Base-by-base conservation (phyloP, 2,329 filamentous ascomycete species). In the Diplodia scrobiculata region DNA sequence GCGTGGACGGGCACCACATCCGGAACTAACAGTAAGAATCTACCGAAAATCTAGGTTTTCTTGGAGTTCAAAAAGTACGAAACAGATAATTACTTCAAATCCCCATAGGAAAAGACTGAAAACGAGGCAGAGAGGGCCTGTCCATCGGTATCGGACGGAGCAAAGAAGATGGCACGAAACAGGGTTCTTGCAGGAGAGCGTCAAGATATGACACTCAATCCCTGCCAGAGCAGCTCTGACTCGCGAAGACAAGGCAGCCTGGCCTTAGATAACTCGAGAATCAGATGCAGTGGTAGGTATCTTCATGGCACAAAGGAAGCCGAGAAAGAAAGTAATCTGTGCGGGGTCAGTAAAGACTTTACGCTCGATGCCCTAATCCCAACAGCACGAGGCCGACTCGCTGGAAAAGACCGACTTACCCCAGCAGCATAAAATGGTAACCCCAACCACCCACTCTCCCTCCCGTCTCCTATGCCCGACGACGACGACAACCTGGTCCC, bases 391-490 rank as follows among this genome's bases (percentile, higher is more conserved):
- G 25, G 11, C 5, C 2, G 1, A 51, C 25, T 9, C 17, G 10
- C 27, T 10, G 3, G 27, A 47, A 47, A 34, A 13, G 5, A 7
- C 47, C 19, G 14, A 55, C 63, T 48, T 50, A 65, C 63, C 53
- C 13, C 63, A 45, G 63, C 63, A 59, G 34, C 52, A 29, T 54
- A 65, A 29, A 65, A 65, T 13, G 63, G 63, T 53, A 65, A 34
- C 27, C 63, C 63, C 41, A 65, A 36, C 53, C 45, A 65, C 5
- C 38, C 63, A 4, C 27, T 29, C 34, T 13, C n/a, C 27, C 51
- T 59, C n/a, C 52, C 45, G 45, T 51, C 21, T 25, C 63, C 52
- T 11, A 1, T 11, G 13, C 51, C 34, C n/a, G 52, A 9, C 27
- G 25, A 21, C n/a, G 25, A 21, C n/a, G 47, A 21, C 45, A 65